Evolutionary conservation across 257 asterid species (phyloP), one percentile per base, ranked within the genome.

Genomic region (Handroanthus guayacan): DNA sequence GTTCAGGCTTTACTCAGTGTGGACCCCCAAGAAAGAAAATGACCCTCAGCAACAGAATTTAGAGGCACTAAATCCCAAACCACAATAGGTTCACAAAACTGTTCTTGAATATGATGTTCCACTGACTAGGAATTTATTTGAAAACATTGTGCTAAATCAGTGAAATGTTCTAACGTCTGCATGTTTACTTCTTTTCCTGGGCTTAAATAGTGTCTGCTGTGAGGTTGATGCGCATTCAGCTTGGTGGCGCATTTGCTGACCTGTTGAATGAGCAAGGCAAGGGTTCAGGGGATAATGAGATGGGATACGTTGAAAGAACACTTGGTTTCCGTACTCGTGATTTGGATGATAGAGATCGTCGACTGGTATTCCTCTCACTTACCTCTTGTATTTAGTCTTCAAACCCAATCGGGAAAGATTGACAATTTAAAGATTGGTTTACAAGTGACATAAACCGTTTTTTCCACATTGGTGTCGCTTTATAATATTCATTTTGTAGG

Each of bases 211-310:
- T 94, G 14, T 82, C 97, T 83, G 97, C 97, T 16, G 98, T 94
- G 84, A 92, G 97, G 79, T 85, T 94, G 86, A 92, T 94, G 98
- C 92, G 97, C 48, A 89, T 94, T 79, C 87, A 92, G 87, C 71
- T 87, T 16, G 97, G 97, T 67, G 98, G 98, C 17, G 97, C 97
- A 67, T 94, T 94, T 83, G 91, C 98, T 52, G 98, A 94, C 83
- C 93, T 94, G 63, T 82, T 94, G 85, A 94, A 94, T 75, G 97
- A 90, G 87, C 93, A 92, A 86, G 95, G 98, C 55, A 94, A 90
- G 78, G 97, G 97, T 64, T 94, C 98, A 64, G 96, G 97, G 62
- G 87, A 86, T 47, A 90, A 92, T 75, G 98, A 92, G 87, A 94
- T 92, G 98, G 94, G 90, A 75, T 94, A 94, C 77, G 97, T 94